Base-by-base conservation (phyloP, 108 stramenopile genomes). In the Chaetoceros tenuissimus region DNA sequence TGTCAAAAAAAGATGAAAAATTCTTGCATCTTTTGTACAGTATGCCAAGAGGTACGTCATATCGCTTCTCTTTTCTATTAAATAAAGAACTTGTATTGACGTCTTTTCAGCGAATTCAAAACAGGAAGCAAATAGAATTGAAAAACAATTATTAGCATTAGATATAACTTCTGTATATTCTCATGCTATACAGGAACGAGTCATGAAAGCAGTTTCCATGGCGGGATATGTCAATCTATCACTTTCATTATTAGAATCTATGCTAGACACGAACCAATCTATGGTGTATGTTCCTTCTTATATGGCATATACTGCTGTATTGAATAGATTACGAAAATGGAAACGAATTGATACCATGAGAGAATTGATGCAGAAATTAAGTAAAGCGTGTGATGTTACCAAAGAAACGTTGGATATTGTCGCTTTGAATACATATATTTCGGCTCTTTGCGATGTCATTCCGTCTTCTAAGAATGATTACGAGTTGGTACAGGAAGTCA, bases 361-460 rank as follows among this genome's bases (percentile, higher is more conserved):
- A 65, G 46, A 60, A 28, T 29, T 28, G 25, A 22, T 0, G 18
- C n/a, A 49, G 31, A 28, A 63, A 24, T 1, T 28, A 27, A 17
- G 22, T 27, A 31, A 27, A 16, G 46, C 34, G 24, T 59, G 34
- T 25, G 24, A 44, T 1, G 1, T 3, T 28, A 49, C 51, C 30
- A 22, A 5, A 31, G 0, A 17, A 53, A 29, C 16, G 29, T 26
- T 79, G 23, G 66, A 67, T 51, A 44, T 75, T 28, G 62, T 78
- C n/a, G 78, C 81, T 8, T 80, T 81, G 51, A 90, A 90, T 53
- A 62, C 79, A 0, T 90, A 81, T 47, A n/a, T 90, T 51, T 77
- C 79, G 13, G 51, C 80, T 1, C 51, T 90, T 13, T 84, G 82
- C 57, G 80, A 84, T 58, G 53, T 66, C 30, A 73, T 65, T 28